Base-by-base conservation (phyloP, 208 protist species). In the Kentomonas sorsogonicus region DNA sequence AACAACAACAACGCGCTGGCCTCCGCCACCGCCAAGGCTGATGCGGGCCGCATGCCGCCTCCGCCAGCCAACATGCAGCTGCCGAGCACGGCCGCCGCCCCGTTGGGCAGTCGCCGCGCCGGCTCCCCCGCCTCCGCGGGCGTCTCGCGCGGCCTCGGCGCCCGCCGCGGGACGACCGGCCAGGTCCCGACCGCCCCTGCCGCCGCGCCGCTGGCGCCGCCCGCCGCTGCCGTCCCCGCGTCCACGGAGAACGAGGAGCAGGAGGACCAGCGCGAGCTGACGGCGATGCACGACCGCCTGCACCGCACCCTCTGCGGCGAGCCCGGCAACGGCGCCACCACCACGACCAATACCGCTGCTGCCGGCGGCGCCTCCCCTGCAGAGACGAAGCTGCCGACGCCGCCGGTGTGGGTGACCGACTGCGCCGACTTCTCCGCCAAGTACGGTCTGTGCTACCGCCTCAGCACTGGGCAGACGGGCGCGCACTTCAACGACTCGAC, bases 401-500 rank as follows among this genome's bases (percentile, higher is more conserved):
- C 84, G 36, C 54, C 64, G 22, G 78, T 96, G 52, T 98, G 91
- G 85, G 85, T 99, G 25, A 83, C 66, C 45, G 78, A 91, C 46
- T 98, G 74, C 71, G 79, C 95, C 2, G 96, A 99, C 73, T 98
- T 98, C 76, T 93, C 88, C 13, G 71, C 76, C 50, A 99, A 99
- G 80, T 99, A 99, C 79, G 98, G 98, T 27, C 55, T 99, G 18
- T 92, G 86, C 33, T 99, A 99, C 79, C 43, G 83, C 33, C 80
- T 99, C 18, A 93, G 63, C 66, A 96, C 93, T 68, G 91, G 94
- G 13, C 77, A 85, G 31, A 83, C 94, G 52, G 98, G 98, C 16
- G 97, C 91, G n/a, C 85, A 95, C 72, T 99, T 98, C 78, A 99
- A 99, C 78, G 98, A 99, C 79, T 73, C 67, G 18, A 98, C 95